Conservation (phyloP, 441 rosid genomes). For the Manihot esculenta region DNA sequence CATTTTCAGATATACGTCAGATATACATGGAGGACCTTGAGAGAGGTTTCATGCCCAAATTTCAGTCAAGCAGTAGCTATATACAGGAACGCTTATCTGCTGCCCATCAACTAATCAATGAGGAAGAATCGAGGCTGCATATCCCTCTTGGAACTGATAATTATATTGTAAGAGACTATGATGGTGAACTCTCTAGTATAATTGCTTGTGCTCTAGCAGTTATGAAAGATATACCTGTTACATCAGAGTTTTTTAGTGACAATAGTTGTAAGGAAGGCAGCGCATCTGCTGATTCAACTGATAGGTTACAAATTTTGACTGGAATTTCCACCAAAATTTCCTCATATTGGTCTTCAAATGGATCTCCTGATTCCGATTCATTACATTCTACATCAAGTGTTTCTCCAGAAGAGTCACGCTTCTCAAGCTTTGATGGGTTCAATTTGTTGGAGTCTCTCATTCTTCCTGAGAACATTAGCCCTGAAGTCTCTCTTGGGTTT, state of each 20-base stretch:
- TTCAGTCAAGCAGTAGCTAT: slow-evolving; percentile 42
- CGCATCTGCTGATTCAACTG: slow-evolving; percentile 27
- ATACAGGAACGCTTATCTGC: slow-evolving; percentile 43
- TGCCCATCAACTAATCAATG: slow-evolving; percentile 56
- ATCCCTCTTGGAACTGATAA: slow-evolving; percentile 59
- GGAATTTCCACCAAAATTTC: slow-evolving; percentile 45
- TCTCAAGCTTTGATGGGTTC: slow-evolving; percentile 78
- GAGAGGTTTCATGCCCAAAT: slow-evolving; percentile 58
- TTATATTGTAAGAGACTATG: slow-evolving; percentile 74
- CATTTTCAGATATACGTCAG: slow-evolving; percentile 63
- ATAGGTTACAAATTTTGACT: slow-evolving; percentile 31
- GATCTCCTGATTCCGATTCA: slow-evolving; percentile 59
- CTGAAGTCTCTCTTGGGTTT: slow-evolving; percentile 66
- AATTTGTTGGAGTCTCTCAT: slow-evolving; percentile 59
- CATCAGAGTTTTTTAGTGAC: slow-evolving; percentile 30
- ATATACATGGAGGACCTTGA: slow-evolving; percentile 54
- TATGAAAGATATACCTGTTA: slow-evolving; percentile 41
- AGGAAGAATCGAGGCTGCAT: slow-evolving; percentile 81
- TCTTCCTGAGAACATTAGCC: slow-evolving; percentile 48
- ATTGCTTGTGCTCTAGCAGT: slow-evolving; percentile 85
- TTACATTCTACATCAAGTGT: slow-evolving; percentile 37
- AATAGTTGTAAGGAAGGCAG: slow-evolving; percentile 35
- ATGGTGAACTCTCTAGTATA: slow-evolving; percentile 87
- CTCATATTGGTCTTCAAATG: slow-evolving; percentile 53
- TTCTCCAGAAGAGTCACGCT: slow-evolving; percentile 57